These are phyloP conservation scores for Chalciporus sphaerocephalus DNA, from an alignment of 768 basidiomycete genomes.

Conservation along the genomic window DNA sequence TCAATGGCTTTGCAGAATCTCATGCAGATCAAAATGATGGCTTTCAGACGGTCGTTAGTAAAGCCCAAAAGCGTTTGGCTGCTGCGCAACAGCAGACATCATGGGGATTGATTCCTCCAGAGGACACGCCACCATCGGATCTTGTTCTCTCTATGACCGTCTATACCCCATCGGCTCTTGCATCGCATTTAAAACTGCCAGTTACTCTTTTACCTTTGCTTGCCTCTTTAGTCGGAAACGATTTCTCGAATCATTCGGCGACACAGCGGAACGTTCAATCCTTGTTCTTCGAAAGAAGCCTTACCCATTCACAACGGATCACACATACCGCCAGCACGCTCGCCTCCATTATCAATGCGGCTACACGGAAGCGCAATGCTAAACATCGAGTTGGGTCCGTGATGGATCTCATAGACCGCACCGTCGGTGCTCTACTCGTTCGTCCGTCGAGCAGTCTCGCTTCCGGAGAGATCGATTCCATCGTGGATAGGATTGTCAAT, in stretches of 20 bases:
- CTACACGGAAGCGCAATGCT: slow-evolving; percentile 43
- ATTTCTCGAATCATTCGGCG: slow-evolving; percentile 57
- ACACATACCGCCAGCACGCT: slow-evolving; percentile 58
- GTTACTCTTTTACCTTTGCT: slow-evolving; percentile 70
- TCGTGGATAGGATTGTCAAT: slow-evolving; percentile 67
- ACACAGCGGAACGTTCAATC: slow-evolving; percentile 49
- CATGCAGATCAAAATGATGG: slow-evolving; percentile 43
- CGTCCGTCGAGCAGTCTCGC: slow-evolving; percentile 43
- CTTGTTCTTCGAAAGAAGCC: slow-evolving; percentile 62
- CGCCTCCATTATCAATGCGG: slow-evolving; percentile 47
- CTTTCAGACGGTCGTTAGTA: slow-evolving; percentile 57
- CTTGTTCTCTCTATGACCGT: slow-evolving; percentile 51
- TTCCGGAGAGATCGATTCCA: slow-evolving; percentile 58
- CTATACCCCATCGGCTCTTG: slow-evolving; percentile 60
- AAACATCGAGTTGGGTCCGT: slow-evolving; percentile 62
- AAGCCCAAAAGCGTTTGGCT: slow-evolving; percentile 45
- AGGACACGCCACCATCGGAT: slow-evolving; percentile 29
- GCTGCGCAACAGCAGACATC: slow-evolving; percentile 18
- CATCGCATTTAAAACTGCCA: slow-evolving; percentile 63
- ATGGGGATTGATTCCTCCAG: slow-evolving; percentile 53
- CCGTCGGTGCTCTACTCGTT: slow-evolving; percentile 58
- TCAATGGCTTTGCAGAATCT: slow-evolving; percentile 19
- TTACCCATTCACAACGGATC: slow-evolving; percentile 60
- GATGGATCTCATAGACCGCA: slow-evolving; percentile 72
- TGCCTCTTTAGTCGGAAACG: slow-evolving; percentile 77